Conservation (phyloP, 163 green algal species). For the Prototheca wickerhamii region DNA sequence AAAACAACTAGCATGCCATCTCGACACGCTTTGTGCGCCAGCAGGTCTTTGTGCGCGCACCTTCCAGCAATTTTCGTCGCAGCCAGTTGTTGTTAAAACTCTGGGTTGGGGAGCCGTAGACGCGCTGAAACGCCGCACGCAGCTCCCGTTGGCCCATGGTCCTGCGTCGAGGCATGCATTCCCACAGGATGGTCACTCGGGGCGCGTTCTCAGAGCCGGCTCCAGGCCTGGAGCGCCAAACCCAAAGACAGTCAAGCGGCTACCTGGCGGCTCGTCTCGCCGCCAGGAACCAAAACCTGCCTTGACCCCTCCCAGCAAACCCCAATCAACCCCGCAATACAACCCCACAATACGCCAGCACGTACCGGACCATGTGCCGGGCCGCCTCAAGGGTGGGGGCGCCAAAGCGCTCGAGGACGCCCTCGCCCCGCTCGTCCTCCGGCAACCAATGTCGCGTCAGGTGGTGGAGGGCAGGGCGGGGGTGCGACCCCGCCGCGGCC, state of each 20-base stretch:
- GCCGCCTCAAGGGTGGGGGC: slow-evolving; percentile 13
- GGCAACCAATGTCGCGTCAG: slow-evolving; percentile 34
- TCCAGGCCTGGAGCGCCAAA: too few species aligned
- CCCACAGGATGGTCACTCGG: too few species aligned
- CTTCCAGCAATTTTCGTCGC: slow-evolving; percentile 30
- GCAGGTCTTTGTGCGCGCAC: too few species aligned
- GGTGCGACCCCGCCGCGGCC: slow-evolving; percentile 7
- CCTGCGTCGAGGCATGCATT: slow-evolving; percentile 7
- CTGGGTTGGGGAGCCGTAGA: slow-evolving; percentile 26
- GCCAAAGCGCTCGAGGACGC: slow-evolving; percentile 21
- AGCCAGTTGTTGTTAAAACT: slow-evolving; percentile 40
- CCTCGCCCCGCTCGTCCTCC: slow-evolving; percentile 23
- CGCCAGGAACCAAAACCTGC: too few species aligned
- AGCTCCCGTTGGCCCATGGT: slow-evolving; percentile 31
- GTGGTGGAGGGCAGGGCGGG: slow-evolving; percentile 24
- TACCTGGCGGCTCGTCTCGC: too few species aligned
- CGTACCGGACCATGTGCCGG: slow-evolving; percentile 20
- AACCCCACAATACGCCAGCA: background rate
- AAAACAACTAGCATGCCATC: too few species aligned
- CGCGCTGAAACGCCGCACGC: slow-evolving; percentile 19
- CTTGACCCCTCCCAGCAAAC: too few species aligned
- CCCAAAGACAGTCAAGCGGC: too few species aligned
- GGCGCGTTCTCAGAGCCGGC: too few species aligned
- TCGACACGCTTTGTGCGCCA: too few species aligned
- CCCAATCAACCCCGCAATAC: background rate